These are phyloP conservation scores for Acanthamoeba quina DNA, from an alignment of 208 protist genomes.

Conservation along the genomic window DNA sequence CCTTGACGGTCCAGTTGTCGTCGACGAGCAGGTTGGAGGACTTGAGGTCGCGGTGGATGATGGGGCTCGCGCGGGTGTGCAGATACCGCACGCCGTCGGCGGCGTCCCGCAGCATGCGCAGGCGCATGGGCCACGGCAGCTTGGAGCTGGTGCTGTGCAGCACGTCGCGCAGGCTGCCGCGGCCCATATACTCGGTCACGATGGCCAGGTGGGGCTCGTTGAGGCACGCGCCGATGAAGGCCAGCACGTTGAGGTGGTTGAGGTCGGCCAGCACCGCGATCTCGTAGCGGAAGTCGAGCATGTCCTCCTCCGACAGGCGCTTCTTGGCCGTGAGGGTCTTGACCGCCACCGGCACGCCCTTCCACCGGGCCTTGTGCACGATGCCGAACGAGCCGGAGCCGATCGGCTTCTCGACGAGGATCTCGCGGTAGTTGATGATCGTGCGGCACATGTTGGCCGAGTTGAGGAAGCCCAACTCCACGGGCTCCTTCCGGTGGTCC, in stretches of 20 bases:
- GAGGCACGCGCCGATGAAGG: slow-evolving; percentile 52
- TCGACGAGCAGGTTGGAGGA: slow-evolving; percentile 83
- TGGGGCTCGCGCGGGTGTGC: slow-evolving; percentile 83
- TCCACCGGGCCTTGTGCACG: slow-evolving; percentile 58
- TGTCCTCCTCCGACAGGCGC: slow-evolving; percentile 38
- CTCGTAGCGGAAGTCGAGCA: slow-evolving; percentile 54
- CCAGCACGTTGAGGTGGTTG: slow-evolving; percentile 39
- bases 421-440: slow-evolving; percentile 56
- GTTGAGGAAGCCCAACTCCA: slow-evolving; percentile 55
- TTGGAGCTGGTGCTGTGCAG: slow-evolving; percentile 73
- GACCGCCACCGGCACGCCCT: slow-evolving; percentile 45
- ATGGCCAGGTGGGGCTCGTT: slow-evolving; percentile 72
- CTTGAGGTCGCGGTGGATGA: slow-evolving; percentile 89
- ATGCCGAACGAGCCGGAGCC: slow-evolving; percentile 25
- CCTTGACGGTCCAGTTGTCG: slow-evolving; percentile 66
- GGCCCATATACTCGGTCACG: slow-evolving; percentile 85
- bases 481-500: slow-evolving; percentile 25
- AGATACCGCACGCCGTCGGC: slow-evolving; percentile 86
- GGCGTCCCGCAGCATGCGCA: slow-evolving; percentile 81
- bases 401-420: slow-evolving; percentile 40
- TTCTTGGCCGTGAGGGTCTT: slow-evolving; percentile 48
- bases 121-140: slow-evolving; percentile 77
- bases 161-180: slow-evolving; percentile 80
- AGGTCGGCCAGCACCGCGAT: slow-evolving; percentile 49
- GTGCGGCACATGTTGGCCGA: slow-evolving; percentile 43